Evolutionary conservation across 2,329 filamentous ascomycete species (phyloP).

Genomic region (Pseudogymnoascus sp.): DNA sequence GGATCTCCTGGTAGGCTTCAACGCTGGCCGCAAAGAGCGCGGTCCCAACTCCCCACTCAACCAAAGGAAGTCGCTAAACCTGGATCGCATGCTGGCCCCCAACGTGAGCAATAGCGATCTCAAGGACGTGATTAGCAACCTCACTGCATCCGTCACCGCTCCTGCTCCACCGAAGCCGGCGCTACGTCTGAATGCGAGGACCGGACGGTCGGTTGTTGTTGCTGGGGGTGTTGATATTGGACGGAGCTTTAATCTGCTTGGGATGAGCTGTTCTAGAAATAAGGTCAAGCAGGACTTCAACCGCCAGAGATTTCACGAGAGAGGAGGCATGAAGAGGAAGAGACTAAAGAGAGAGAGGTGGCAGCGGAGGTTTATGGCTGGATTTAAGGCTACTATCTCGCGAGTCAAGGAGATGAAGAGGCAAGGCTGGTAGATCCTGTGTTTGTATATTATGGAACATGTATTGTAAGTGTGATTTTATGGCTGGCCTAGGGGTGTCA

Average conservation of each 20-base stretch:
- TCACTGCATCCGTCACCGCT: conserved; percentile 14
- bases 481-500: neutral
- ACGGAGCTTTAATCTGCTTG: conserved; percentile 28
- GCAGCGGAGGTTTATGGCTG: conserved; percentile 58
- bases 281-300: conserved; percentile 46
- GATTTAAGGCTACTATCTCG: conserved; percentile 55
- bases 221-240: conserved; percentile 19
- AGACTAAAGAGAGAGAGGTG: conserved; percentile 61
- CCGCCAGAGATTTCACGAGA: conserved; percentile 63
- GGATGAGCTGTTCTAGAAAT: conserved; percentile 42
- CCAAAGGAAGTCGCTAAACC: neutral
- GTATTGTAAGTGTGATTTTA: conserved; percentile 2
- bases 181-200: conserved; percentile 20
- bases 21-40: conserved; percentile 4
- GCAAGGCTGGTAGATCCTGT: conserved; percentile 62
- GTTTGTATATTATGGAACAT: conserved; percentile 10
- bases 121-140: conserved; percentile 6
- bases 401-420: conserved; percentile 62
- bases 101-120: neutral
- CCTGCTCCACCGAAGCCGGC: conserved; percentile 40
- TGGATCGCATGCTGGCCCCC: neutral
- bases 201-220: conserved; percentile 20
- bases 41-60: conserved; percentile 3
- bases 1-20: conserved; percentile 2
- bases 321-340: conserved; percentile 70